Evolutionary conservation across 768 basidiomycete species (phyloP), one percentile per base, ranked within the genome.

Genomic region (Vararia minispora): DNA sequence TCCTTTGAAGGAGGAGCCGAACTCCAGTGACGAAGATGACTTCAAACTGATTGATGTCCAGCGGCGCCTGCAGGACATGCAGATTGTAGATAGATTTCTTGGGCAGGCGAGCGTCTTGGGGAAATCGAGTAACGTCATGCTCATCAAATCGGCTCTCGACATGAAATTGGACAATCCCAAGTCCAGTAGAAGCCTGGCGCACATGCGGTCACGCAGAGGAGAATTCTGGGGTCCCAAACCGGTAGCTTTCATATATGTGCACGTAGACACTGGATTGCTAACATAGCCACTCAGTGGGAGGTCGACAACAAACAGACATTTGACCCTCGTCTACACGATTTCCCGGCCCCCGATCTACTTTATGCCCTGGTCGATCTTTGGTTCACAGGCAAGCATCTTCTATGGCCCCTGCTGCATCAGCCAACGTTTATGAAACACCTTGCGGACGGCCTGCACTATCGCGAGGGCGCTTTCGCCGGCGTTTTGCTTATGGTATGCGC

Each of bases 261-360:
- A 31, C 22, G 1, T 20, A 31, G 10, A 32, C 4, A 16, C n/a
- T 17, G 26, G n/a, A 14, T 39, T 28, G 8, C 29, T 6, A 11
- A 17, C 2, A 16, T 2, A 10, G 20, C 4, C 3, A 28, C 17
- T 5, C 22, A 48, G 47, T 48, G 47, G 47, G 45, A 48, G 28
- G 21, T n/a, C 26, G 35, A 43, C 5, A 37, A 39, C 20, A n/a
- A 33, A 38, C 13, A 14, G 5, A 33, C 26, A 17, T 17, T 2
- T 6, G 10, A 34, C 13, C 20, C 21, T 27, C 14, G 8, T 16
- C 14, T 48, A n/a, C n/a, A 46, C 27, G 29, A 11, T 13, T 48
- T 46, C 12, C 47, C 47, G 9, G 41, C 33, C n/a, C 25, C 41
- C n/a, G 45, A 40, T 9, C 45, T 48, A n/a, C 41, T 48, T 12